Evolutionary conservation across 2,329 filamentous ascomycete genomes (phyloP), one percentile per base, ranked within the genome.

Genomic region (Metarhizium sp.): DNA sequence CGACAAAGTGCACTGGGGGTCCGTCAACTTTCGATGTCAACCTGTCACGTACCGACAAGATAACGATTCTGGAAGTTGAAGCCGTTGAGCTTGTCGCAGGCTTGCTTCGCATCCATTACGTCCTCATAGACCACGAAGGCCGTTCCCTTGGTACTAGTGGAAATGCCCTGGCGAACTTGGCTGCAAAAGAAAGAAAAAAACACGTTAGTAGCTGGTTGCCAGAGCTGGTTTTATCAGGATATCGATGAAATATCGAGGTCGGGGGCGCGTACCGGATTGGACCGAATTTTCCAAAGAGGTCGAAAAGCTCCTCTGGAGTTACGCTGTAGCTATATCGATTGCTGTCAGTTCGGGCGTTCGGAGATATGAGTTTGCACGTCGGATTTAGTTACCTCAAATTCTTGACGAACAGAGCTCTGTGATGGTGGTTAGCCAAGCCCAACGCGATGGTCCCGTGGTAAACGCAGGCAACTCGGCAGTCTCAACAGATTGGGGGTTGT

Each of bases 41-140:
- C n/a, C 20, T 20, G 43, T 36, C 45, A 51, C 90, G 59, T 83
- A 95, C 90, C 91, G 69, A 99, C 94, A 66, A 99, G 89, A 76
- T 99, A 99, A 72, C 94, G 88, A 77, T 92, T 96, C 79, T 99
- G 94, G 75, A 99, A 99, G 79, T 99, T 99, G 85, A 95, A 99
- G 71, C 94, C 94, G 80, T 99, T 99, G 73, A 99, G 81, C 79
- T 97, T 96, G 80, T 99, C 94, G 81, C 94, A 97, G 69, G 94
- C 94, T 76, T 91, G 87, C 79, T 99, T 99, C 64, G 94, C 92
- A 80, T 99, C 94, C 82, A 94, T 88, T 64, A 97, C 92, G 81
- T 99, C 94, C 76, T 97, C 94, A 80, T 96, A 99, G 75, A 99
- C 94, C 66, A 99, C 94, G 75, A 96, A 99, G 63, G 92, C 94